phyloP scores from a whole-genome alignment of 805 yeast genomes.

The Saturnispora mendoncae region DNA sequence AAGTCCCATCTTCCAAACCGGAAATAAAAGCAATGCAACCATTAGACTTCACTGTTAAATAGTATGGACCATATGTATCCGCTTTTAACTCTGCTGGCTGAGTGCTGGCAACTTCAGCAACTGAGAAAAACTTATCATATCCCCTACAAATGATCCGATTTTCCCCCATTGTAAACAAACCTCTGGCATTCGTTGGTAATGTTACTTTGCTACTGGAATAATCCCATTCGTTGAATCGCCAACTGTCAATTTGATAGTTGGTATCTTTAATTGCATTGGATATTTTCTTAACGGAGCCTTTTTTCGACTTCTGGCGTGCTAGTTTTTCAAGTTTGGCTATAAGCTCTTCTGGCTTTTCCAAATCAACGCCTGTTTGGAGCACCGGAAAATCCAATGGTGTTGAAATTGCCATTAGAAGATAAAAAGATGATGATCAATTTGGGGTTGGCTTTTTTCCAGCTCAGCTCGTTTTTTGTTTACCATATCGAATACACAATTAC shows the following conservation, averaged over 20 bases:
- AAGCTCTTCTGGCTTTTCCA: constrained; percentile 2
- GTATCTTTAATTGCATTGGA: constrained; percentile 19
- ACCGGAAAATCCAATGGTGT: neutral
- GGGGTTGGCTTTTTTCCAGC: too few species aligned
- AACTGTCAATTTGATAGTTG: constrained; percentile 28
- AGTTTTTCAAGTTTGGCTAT: constrained; percentile 3
- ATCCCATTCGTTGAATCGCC: constrained; percentile 93
- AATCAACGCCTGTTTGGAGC: neutral
- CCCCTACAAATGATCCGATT: constrained; percentile 67
- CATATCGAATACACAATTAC: too few species aligned
- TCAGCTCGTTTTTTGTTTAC: too few species aligned
- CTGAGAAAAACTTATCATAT: constrained; percentile 87
- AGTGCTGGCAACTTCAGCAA: constrained; percentile 54
- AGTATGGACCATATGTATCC: constrained; percentile 66
- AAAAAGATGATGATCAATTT: too few species aligned
- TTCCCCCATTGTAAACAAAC: constrained; percentile 49
- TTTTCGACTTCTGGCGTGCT: constrained; percentile 11
- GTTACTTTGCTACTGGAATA: constrained; percentile 46
- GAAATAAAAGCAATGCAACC: constrained; percentile 87
- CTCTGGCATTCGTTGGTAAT: constrained; percentile 75
- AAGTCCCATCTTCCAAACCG: constrained; percentile 64
- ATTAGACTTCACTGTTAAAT: constrained; percentile 76
- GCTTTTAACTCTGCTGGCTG: constrained; percentile 37
- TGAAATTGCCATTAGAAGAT: neutral
- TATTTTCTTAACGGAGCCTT: constrained; percentile 23